Base-by-base conservation (phyloP, 1,139 yeast genomes). In the Hanseniaspora gamundiae region DNA sequence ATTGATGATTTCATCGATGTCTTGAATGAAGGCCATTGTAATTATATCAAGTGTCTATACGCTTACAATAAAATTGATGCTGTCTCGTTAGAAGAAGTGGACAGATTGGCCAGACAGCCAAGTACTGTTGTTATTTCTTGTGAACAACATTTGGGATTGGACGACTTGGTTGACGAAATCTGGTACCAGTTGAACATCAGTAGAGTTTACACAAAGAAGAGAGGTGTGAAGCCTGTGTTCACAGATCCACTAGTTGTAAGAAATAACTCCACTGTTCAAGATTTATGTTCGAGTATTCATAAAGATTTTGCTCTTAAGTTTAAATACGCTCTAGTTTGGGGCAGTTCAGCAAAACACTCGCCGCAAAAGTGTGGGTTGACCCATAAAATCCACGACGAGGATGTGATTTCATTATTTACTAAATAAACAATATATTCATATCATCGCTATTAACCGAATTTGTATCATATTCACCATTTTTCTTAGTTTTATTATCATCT, bases 281-380 rank as follows among this genome's bases (percentile, higher is more conserved):
- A 80, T 53, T 87, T 91, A 24, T 91, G 98, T 68, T 93, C 91
- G 59, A 74, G 93, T 11, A 81, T 91, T 51, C 98, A 91, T 60
- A 73, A 95, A 54, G 96, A 88, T 54, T 83, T 91, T 72, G 87
- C 87, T 57, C 79, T 82, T 54, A 86, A 84, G 58, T 91, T 91
- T 68, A 84, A 87, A 59, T 86, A 87, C 60, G 97, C 97, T 1
- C 66, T 87, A 55, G 96, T 91, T 10, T 91, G 97, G 97, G 98
- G 98, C 0, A 79, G 88, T 1, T 81, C 94, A 43, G 84, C 96
- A 6, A 91, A 91, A 61, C 95, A 87, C 59, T 84, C 93, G 38
- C 98, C 98, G 2, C 98, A 91, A 59, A 87, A 87, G 59, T 88
- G 97, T 69, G 97, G 98, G 1, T 68, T 91, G 48, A 74, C 63